phyloP scores from a whole-genome alignment of 176 grass and related monocot species.

The Bothriochloa decipiens region DNA sequence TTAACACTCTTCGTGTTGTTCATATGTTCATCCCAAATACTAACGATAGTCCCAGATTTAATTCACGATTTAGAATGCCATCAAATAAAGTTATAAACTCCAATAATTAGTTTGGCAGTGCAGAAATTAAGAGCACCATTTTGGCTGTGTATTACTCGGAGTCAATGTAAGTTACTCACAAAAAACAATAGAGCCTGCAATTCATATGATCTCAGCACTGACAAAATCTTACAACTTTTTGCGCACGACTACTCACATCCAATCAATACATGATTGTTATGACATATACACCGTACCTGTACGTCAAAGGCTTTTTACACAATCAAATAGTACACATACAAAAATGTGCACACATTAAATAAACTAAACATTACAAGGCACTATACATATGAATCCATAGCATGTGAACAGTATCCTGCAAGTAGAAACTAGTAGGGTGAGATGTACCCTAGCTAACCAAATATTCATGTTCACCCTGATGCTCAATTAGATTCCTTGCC shows the following conservation, averaged over 20 bases:
- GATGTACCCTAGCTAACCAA: constrained; percentile 33
- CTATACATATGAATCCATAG: neutral
- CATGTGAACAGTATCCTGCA: neutral
- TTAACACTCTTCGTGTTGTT: neutral
- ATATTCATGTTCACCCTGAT: constrained; percentile 37
- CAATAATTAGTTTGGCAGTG: neutral
- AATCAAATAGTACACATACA: neutral
- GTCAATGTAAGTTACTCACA: neutral
- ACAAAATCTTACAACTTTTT: neutral
- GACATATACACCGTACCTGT: neutral
- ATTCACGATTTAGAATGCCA: constrained; percentile 1
- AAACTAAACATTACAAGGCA: neutral
- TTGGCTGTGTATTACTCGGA: neutral
- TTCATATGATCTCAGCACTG: neutral
- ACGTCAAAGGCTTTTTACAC: neutral
- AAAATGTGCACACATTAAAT: constrained; percentile 1
- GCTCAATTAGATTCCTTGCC: constrained; percentile 61
- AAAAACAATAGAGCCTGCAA: neutral
- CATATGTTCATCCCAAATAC: neutral
- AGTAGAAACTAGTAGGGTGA: neutral
- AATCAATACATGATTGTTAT: neutral
- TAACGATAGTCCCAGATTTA: neutral
- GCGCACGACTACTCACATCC: no score
- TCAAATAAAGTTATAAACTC: neutral
- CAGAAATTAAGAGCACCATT: neutral